Base-by-base conservation (phyloP, 441 rosid genomes). In the Arabidopsis hybrid region DNA sequence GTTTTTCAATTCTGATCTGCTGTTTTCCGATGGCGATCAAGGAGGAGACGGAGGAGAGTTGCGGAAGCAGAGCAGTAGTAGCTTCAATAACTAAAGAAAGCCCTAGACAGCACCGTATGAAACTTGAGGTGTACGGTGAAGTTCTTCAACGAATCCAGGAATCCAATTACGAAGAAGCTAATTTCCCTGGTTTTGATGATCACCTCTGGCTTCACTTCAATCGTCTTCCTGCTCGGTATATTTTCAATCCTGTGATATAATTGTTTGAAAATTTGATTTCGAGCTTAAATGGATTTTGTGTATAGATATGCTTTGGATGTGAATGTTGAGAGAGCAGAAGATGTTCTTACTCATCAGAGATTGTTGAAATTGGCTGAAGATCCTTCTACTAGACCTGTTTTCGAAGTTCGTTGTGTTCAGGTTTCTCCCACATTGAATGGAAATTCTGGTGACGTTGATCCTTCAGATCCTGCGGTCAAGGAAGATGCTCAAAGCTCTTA, bases 131-230 rank as follows among this genome's bases (percentile, higher is more conserved):
- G 36, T 95, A 89, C 60, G 79, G 71, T 67, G 98, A 92, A 53
- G 93, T 95, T 52, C 88, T 92, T 32, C 82, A 81, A 59, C 84
- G 99, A 42, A 70, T 95, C 14, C 93, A 80, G 76, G 91, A 87
- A 12, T 90, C 82, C 4, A 86, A 83, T 80, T 83, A 77, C 69
- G 90, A 86, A 49, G 97, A 92, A 60, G 95, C 96, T 49, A 66
- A 60, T 78, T 74, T 80, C 60, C 86, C 95, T 65, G 96, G 86
- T 55, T 92, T 92, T 21, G 92, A 89, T 45, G 95, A 95, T 87
- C 88, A 89, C 78, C 98, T 95, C 39, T 95, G 98, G 97, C 89
- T 88, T 67, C 99, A 95, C 84, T 92, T 95, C 85, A 84, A 95
- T 82, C 97, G 99, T 55, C 87, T 95, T 36, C 99, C 99, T 67